These are phyloP conservation scores for Peziza echinospora DNA, from an alignment of 495 filamentous ascomycete genomes.

Conservation along the genomic window DNA sequence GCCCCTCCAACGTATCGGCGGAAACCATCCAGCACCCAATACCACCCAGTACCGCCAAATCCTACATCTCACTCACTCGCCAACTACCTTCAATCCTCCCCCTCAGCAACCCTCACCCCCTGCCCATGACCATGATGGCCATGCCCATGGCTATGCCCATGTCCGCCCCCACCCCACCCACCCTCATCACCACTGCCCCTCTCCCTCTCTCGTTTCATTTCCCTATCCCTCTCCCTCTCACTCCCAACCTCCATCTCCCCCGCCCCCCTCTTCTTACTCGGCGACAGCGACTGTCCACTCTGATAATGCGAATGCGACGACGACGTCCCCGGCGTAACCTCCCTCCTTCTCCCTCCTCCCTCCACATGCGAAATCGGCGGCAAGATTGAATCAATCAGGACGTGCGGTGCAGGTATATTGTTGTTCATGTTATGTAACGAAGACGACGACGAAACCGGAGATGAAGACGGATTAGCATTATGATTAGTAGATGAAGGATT, in stretches of 20 bases:
- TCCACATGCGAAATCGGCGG: no score
- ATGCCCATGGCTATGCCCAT: no score
- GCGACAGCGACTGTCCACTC: no score
- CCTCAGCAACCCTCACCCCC: conserved; percentile 8
- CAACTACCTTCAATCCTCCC: conserved; percentile 2
- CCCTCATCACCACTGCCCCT: conserved; percentile 28
- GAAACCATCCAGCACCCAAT: neutral
- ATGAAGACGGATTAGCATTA: conserved; percentile 22
- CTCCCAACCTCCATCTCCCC: conserved; percentile 11
- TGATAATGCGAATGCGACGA: no score
- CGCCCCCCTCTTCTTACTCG: conserved; percentile 2
- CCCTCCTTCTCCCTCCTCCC: no score
- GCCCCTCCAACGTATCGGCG: neutral
- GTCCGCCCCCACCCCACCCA: conserved; percentile 29
- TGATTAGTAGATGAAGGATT: conserved; percentile 20
- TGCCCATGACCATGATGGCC: conserved; percentile 22
- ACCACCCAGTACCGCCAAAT: neutral
- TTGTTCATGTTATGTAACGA: conserved; percentile 17
- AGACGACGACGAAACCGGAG: conserved; percentile 26
- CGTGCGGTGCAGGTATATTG: neutral
- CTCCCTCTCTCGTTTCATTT: conserved; percentile 23
- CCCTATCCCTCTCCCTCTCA: conserved; percentile 11
- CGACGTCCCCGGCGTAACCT: no score
- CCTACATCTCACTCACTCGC: conserved; percentile 13
- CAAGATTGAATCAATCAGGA: conserved; percentile 2